These are phyloP conservation scores for Xylaria flabelliformis DNA, from an alignment of 495 filamentous ascomycete genomes.

Conservation along the genomic window DNA sequence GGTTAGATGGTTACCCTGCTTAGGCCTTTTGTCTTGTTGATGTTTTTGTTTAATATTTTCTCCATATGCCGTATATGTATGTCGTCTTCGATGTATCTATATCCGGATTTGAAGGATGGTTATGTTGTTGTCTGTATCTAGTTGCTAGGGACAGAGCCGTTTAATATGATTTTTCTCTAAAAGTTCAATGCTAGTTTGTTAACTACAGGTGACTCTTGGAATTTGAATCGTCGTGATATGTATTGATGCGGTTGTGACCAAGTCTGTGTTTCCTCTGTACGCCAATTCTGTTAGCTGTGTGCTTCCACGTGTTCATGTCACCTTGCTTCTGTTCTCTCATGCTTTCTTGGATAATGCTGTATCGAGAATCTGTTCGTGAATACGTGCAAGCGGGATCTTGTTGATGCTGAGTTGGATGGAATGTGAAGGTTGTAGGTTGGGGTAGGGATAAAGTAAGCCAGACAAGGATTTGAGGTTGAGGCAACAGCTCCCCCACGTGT, in stretches of 20 bases:
- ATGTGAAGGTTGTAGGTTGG: not conserved
- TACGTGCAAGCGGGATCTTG: not conserved
- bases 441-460: not conserved
- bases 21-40: conserved; percentile 5
- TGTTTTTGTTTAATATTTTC: conserved; percentile 11
- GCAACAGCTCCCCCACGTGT: no score
- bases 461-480: not conserved
- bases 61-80: conserved; percentile 9
- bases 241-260: not conserved
- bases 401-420: not conserved
- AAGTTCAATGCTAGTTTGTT: not conserved
- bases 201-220: not conserved
- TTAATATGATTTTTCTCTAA: conserved; percentile 9
- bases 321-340: not conserved
- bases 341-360: not conserved
- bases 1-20: conserved; percentile 4
- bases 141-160: conserved; percentile 8
- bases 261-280: not conserved
- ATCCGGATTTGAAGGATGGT: conserved; percentile 10
- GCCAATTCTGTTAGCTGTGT: not conserved
- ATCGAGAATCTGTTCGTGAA: not conserved
- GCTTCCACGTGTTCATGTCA: not conserved
- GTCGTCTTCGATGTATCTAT: conserved; percentile 23
- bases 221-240: not conserved
- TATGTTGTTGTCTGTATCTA: conserved; percentile 25